Base-by-base conservation (phyloP, 2,329 filamentous ascomycete genomes). In the Xylaria sp. region DNA sequence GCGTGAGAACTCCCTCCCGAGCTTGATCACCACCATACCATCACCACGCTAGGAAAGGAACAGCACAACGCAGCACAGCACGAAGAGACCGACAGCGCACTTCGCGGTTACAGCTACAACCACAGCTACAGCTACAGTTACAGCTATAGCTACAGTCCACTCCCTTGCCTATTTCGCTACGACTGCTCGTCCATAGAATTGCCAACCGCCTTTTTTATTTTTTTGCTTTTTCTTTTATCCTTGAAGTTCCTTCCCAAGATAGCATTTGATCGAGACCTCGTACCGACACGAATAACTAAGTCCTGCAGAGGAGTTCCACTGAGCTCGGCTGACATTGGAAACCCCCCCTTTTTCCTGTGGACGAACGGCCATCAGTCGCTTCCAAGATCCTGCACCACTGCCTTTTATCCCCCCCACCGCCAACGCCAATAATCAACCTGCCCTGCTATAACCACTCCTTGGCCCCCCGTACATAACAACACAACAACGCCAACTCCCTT, bases 371-470 rank as follows among this genome's bases (percentile, higher is more conserved):
- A 52, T 60, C 45, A 53, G 56, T 59, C 50, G 55, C 49, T 53
- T 59, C 54, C 50, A 43, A 42, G 45, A 48, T 58, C 44, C 57
- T 55, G 45, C 45, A 53, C 57, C n/a, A 53, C 53, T 57, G 50
- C 54, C 52, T 54, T 59, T 55, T 52, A 52, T 48, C 48, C 55
- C 48, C 54, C 54, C 56, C 58, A 60, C 51, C 53, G 56, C 59
- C 50, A 61, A 53, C 52, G 55, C 58, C 50, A 57, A 41, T 57
- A 54, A 39, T 4, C 44, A 29, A 46, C 39, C 51, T 51, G 34
- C 50, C 50, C 45, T 54, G 51, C 50, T 53, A 54, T 53, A 60
- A 60, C 52, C 47, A 46, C 42, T 39, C 29, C 48, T 42, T 16
- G 13, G n/a, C 34, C 8, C 50, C 54, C 53, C 43, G 55, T 46